phyloP scores from a whole-genome alignment of 306 rosid species.

The Casuarina glauca region DNA sequence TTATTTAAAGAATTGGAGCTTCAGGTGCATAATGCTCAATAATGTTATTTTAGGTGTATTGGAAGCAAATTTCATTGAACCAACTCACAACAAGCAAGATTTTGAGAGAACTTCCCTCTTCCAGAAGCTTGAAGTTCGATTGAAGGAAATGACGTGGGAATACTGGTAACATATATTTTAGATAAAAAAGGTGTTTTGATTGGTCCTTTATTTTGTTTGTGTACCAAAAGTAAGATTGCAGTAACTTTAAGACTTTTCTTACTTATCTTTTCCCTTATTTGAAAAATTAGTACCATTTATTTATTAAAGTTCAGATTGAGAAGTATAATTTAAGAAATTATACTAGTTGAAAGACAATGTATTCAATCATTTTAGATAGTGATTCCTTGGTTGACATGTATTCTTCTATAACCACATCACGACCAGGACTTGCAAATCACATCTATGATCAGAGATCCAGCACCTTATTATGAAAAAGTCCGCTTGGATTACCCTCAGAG shows the following conservation, averaged over 20 bases:
- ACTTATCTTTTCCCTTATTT: not conserved
- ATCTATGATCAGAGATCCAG: too few relatives aligned
- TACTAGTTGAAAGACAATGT: not conserved
- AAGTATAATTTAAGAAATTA: not conserved
- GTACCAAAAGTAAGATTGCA: not conserved
- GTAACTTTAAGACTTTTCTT: too few relatives aligned
- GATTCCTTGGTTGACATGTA: too few relatives aligned
- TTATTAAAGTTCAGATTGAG: not conserved
- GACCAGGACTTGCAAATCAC: too few relatives aligned
- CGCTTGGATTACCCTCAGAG: too few relatives aligned
- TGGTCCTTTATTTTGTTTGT: not conserved
- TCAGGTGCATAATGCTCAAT: slow-evolving; percentile 25
- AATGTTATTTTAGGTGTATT: slow-evolving; percentile 58
- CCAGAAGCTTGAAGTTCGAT: slow-evolving; percentile 84
- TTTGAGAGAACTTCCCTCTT: slow-evolving; percentile 86
- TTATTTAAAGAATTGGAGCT: not conserved
- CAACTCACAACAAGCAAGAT: slow-evolving; percentile 94
- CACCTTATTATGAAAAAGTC: too few relatives aligned
- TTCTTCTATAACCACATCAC: too few relatives aligned
- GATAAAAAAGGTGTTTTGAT: not conserved
- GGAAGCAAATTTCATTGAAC: slow-evolving; percentile 86
- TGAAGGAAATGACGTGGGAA: slow-evolving; percentile 87
- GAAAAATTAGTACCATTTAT: not conserved
- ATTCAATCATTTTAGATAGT: too few relatives aligned
- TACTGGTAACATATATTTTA: slow-evolving; percentile 60